These are phyloP conservation scores for Phytomonas serpens DNA, from an alignment of 208 protist genomes.

Conservation along the genomic window DNA sequence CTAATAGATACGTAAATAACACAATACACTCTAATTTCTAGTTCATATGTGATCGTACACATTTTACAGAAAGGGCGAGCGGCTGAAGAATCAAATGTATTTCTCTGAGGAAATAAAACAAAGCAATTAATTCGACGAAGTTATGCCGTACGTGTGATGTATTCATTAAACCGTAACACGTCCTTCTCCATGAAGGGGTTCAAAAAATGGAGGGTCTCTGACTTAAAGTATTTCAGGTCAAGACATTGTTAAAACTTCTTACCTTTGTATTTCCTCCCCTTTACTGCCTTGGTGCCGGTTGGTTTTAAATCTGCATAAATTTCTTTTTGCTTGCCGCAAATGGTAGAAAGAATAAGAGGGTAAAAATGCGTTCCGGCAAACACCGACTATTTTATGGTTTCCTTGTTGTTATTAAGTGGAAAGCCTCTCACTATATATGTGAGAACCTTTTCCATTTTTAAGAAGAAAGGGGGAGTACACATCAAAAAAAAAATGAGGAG, in stretches of 20 bases:
- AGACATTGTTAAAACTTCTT: not conserved
- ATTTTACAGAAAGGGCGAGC: not conserved
- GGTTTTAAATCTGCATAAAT: not conserved
- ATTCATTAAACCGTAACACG: not conserved
- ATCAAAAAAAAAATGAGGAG: not conserved
- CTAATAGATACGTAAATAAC: not conserved
- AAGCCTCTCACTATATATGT: not conserved
- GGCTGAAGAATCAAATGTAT: not conserved
- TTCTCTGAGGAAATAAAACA: not conserved
- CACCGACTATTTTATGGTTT: not conserved
- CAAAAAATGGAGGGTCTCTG: not conserved
- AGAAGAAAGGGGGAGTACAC: not conserved
- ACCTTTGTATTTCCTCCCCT: constrained; percentile 4
- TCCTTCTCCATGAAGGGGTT: not conserved
- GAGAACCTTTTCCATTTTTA: not conserved
- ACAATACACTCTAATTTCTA: constrained; percentile 1
- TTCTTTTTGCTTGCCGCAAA: not conserved
- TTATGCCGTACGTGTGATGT: not conserved
- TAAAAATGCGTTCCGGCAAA: not conserved
- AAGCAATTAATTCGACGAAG: not conserved
- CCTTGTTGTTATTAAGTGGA: not conserved
- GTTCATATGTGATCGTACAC: not conserved
- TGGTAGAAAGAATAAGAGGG: not conserved
- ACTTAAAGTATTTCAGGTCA: constrained; percentile 7
- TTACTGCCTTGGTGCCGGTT: constrained; percentile 2